Evolutionary conservation across 1,284 basidiomycete genomes (phyloP).

Genomic region (Fomitopsis schrenkii): DNA sequence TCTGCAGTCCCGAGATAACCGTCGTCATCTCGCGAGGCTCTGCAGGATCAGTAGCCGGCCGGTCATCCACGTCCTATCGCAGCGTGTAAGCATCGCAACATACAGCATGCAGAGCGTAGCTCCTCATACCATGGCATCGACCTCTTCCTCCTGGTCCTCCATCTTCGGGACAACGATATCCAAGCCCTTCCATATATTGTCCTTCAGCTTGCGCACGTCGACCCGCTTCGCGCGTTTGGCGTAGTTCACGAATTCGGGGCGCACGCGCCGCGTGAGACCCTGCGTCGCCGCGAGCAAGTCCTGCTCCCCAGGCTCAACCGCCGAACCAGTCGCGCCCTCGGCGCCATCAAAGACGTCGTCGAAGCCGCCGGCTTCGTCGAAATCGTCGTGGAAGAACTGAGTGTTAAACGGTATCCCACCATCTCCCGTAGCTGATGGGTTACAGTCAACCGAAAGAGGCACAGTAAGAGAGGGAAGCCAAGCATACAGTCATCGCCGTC

Average conservation of each 20-base stretch:
- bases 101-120: background rate
- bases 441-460: background rate
- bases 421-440: slow-evolving; percentile 31
- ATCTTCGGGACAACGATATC: slow-evolving; percentile 53
- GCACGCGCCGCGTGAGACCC: slow-evolving; percentile 73
- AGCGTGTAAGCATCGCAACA: background rate
- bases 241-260: slow-evolving; percentile 91
- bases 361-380: slow-evolving; percentile 77
- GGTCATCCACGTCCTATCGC: slow-evolving; percentile 50
- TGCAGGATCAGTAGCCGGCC: slow-evolving; percentile 46
- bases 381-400: slow-evolving; percentile 96
- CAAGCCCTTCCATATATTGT: slow-evolving; percentile 95
- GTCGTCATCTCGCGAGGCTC: slow-evolving; percentile 79
- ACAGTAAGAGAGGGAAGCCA: background rate
- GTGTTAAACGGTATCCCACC: slow-evolving; percentile 82
- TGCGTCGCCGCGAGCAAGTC: slow-evolving; percentile 84
- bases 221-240: slow-evolving; percentile 96
- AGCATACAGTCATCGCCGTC: slow-evolving; percentile 62
- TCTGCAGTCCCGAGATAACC: slow-evolving; percentile 81
- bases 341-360: slow-evolving; percentile 67
- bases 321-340: slow-evolving; percentile 38
- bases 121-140: slow-evolving; percentile 55
- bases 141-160: slow-evolving; percentile 34
- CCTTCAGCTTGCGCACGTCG: slow-evolving; percentile 95
- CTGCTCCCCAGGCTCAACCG: slow-evolving; percentile 69